Percentiles rank a stretch among this genome's conserved stretches.
These are phyloP conservation scores for Aegilops umbellulata DNA, from an alignment of 176 grass and related monocot species.

Conservation along the genomic window DNA sequence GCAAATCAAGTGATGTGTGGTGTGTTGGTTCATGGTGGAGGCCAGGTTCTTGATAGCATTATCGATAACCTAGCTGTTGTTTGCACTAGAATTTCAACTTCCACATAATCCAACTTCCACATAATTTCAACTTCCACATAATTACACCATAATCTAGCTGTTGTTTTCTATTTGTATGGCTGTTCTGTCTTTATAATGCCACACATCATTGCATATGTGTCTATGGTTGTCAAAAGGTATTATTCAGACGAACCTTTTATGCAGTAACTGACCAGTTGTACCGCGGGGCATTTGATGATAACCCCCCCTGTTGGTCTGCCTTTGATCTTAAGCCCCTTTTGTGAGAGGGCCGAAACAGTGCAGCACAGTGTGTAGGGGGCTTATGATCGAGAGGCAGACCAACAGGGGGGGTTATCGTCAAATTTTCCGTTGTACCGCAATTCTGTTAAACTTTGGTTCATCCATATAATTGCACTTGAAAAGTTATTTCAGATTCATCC, in stretches of 20 bases:
- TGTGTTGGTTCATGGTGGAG: no score
- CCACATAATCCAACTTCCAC: no score
- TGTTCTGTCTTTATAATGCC: not conserved
- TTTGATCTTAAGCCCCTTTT: no score
- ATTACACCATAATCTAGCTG: no score
- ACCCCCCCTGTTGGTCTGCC: no score
- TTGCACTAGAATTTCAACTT: slow-evolving; percentile 11
- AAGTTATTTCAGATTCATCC: not conserved
- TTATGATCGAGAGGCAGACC: no score
- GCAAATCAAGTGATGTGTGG: no score
- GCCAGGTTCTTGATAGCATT: not conserved
- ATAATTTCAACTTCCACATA: slow-evolving; percentile 10
- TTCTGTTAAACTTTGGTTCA: slow-evolving; percentile 1
- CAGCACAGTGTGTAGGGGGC: no score
- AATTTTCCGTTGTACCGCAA: not conserved
- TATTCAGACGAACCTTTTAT: not conserved
- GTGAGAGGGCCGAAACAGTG: no score
- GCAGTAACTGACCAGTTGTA: not conserved
- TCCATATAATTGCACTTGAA: not conserved
- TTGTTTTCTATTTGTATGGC: not conserved
- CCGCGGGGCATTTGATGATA: no score
- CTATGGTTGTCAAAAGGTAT: not conserved
- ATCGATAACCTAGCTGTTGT: not conserved
- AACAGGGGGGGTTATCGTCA: no score
- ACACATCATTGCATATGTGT: not conserved